Conservation (phyloP, 2,329 filamentous ascomycete genomes). For the Emergomyces orientalis region DNA sequence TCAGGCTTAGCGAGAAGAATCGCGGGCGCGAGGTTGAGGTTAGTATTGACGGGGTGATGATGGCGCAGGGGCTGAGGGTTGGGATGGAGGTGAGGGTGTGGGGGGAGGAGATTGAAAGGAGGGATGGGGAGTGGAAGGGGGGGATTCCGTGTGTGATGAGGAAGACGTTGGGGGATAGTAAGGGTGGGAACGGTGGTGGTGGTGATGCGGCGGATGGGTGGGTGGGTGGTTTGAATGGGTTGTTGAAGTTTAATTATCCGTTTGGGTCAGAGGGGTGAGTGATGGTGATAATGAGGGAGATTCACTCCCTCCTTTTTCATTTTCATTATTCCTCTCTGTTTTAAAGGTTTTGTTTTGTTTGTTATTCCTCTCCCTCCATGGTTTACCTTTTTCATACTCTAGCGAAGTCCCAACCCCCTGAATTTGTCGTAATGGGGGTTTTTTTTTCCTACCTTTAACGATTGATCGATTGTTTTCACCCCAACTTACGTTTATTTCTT, state of each 20-base stretch:
- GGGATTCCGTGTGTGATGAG: constrained; percentile 89
- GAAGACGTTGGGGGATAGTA: constrained; percentile 32
- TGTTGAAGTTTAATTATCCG: constrained; percentile 95
- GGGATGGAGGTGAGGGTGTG: constrained; percentile 82
- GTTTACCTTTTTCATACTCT: too few species aligned
- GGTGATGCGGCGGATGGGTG: constrained; percentile 70
- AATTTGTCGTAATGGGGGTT: too few species aligned
- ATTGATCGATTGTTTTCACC: neutral
- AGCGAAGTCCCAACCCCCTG: too few species aligned
- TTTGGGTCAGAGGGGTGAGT: constrained; percentile 59
- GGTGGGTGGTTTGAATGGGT: constrained; percentile 86
- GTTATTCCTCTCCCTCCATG: too few species aligned
- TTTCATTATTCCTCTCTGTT: neutral
- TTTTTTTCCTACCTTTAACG: neutral
- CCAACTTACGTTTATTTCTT: neutral
- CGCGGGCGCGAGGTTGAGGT: constrained; percentile 67
- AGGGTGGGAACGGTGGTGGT: constrained; percentile 20
- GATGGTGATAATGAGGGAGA: too few species aligned
- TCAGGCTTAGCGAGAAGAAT: constrained; percentile 74
- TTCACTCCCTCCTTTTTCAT: neutral
- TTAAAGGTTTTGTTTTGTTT: neutral
- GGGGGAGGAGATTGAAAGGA: constrained; percentile 62
- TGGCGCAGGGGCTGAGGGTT: constrained; percentile 56
- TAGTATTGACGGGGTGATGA: constrained; percentile 65
- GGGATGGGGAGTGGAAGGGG: constrained; percentile 50